Evolutionary conservation across 129 eudicot species (phyloP), one percentile per base, ranked within the genome.

Genomic region (carrot (Daucus carota)): DNA sequence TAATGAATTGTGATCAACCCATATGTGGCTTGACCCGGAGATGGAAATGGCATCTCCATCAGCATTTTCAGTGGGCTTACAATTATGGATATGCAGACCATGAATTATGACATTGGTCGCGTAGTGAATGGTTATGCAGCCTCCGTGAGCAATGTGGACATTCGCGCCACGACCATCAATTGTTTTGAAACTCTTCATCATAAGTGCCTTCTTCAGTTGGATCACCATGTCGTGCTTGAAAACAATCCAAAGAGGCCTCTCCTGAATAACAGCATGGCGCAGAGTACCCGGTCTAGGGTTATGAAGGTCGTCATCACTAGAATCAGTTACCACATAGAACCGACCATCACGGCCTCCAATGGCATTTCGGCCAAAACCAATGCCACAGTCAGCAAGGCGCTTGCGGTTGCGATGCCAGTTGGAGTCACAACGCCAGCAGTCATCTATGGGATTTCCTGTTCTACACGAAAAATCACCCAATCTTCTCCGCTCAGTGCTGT

Each of bases 271-370:
- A 59, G 96, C 98, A 33, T 90, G 88, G 75, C 98, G 92, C 2
- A 92, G 83, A 28, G 98, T 92, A 11, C 98, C 98, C 1, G 96
- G 96, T n/a, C 82, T 74, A n/a, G 98, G 98, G 83, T 86, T 92
- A 41, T 90, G 88, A 2, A 93, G 86, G 85, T 92, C 88, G 73
- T 90, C 86, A 32, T 92, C 92, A 18, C 77, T 3, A 16, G 98
- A 72, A 80, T 90, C 96, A 18, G 94, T 83, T 38, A 92, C 96
- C 4, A 88, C 88, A 50, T 92, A 92, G 77, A 70, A 90, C 15
- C 88, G 81, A 18, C 98, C 98, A 44, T 90, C 88, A 18, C 92
- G 88, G 10, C 98, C 98, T 0, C 98, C 98, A 20, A 88, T 84
- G 44, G 98, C 96, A 75, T 92, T 92, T 50, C 92, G 81, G 10